Base-by-base conservation (phyloP, 257 asterid genomes). In the Nicotiana otophora region DNA sequence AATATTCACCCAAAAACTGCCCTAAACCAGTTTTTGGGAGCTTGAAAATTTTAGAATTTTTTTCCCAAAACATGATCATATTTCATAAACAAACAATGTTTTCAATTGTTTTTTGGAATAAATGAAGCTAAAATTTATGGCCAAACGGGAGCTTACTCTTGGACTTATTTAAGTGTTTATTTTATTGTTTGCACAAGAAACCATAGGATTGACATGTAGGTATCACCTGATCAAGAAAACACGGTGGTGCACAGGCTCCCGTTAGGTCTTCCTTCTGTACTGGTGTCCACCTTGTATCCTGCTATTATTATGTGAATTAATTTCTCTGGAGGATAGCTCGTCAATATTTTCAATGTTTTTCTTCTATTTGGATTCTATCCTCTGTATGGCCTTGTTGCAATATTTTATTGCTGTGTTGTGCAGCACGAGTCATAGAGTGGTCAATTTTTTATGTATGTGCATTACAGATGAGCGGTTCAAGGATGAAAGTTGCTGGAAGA, bases 401-500 rank as follows among this genome's bases (percentile, higher is more conserved):
- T 74, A 46, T 46, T 72, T 72, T 14, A 74, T 74, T 74, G 80
- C 63, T 15, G 23, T 28, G 42, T 26, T 14, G 16, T 4, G 62
- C 62, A 48, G 80, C 11, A 62, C 5, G 20, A 63, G 81, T 84
- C 30, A 48, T 80, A 66, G 51, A 42, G 84, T 61, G 66, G 14
- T 67, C 54, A 60, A 81, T 81, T 70, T 83, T 84, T 83, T 51
- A 48, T 84, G n/a, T 83, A 80, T 66, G 65, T 90, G 69, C 79
- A 72, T 68, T 78, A 60, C 93, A 97, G 99, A 93, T 93, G 97
- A 96, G 98, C 82, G 98, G 98, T 83, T 87, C 92, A 83, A 90
- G 98, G 90, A 96, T 96, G 94, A 96, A 96, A 90, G 86, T 96
- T 76, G 97, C 99, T 86, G 99, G 98, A 82, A 90, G 99, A 89